Evolutionary conservation across 176 grass and related monocot species (phyloP).

Genomic region (Poa annua): DNA sequence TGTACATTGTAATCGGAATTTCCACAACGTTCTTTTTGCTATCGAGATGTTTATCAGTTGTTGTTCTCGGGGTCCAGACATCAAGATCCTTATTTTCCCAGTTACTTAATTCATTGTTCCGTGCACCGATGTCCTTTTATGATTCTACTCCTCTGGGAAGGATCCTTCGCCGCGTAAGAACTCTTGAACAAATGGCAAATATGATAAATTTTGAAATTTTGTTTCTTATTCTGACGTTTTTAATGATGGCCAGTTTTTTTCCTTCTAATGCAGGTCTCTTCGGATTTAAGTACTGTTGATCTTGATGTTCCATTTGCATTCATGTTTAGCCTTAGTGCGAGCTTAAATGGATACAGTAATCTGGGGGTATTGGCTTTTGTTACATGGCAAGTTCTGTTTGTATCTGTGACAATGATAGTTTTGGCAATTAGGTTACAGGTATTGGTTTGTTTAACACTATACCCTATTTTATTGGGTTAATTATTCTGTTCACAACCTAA

Average conservation of each 20-base stretch:
- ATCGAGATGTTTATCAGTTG: slow-evolving; percentile 54
- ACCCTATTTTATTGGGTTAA: not conserved
- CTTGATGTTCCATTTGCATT: slow-evolving; percentile 84
- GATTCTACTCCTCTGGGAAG: slow-evolving; percentile 93
- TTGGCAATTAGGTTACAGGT: slow-evolving; percentile 80
- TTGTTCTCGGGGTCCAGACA: slow-evolving; percentile 68
- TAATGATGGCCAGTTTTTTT: slow-evolving; percentile 13
- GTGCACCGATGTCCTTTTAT: slow-evolving; percentile 88
- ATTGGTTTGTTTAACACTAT: not conserved
- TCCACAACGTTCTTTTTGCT: slow-evolving; percentile 61
- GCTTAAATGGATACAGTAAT: slow-evolving; percentile 73
- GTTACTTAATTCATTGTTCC: slow-evolving; percentile 73
- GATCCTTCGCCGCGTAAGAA: slow-evolving; percentile 77
- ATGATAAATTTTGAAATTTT: not conserved
- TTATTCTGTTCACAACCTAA: slow-evolving; percentile 12
- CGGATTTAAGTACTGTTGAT: slow-evolving; percentile 83
- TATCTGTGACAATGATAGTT: slow-evolving; percentile 67
- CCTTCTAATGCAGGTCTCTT: slow-evolving; percentile 66
- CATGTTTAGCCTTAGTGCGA: slow-evolving; percentile 56
- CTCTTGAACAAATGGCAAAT: slow-evolving; percentile 8
- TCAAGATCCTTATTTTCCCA: slow-evolving; percentile 92
- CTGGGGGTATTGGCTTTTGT: slow-evolving; percentile 83
- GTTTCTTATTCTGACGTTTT: not conserved
- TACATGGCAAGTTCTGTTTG: slow-evolving; percentile 92
- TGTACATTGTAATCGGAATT: slow-evolving; percentile 77